These are phyloP conservation scores for Stellera chamaejasme DNA, from an alignment of 345 rosid genomes.

Conservation along the genomic window DNA sequence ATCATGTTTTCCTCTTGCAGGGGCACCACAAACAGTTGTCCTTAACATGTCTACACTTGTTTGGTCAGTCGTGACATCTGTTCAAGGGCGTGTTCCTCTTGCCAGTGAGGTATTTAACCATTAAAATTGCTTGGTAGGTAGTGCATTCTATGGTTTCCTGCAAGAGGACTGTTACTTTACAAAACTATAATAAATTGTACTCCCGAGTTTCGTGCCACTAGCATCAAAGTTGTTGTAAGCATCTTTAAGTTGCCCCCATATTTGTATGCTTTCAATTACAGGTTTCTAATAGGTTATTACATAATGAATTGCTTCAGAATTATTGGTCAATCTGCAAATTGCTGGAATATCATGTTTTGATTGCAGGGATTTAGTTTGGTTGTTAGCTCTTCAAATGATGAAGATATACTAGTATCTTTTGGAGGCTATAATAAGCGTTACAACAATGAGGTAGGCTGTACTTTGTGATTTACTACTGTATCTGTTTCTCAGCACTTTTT, in stretches of 20 bases:
- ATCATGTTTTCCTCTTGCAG: slow-evolving; percentile 36
- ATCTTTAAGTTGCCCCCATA: too few relatives aligned
- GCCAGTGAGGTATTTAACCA: slow-evolving; percentile 84
- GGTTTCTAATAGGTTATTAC: too few relatives aligned
- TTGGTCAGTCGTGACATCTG: slow-evolving; percentile 86
- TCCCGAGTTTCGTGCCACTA: too few relatives aligned
- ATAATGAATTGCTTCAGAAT: too few relatives aligned
- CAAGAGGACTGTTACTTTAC: too few relatives aligned
- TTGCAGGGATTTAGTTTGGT: slow-evolving; percentile 87
- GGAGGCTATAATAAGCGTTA: slow-evolving; percentile 98
- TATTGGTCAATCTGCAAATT: not conserved
- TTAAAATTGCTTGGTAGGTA: not conserved
- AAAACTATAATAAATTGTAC: too few relatives aligned
- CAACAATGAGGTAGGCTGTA: slow-evolving; percentile 64
- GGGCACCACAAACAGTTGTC: slow-evolving; percentile 83
- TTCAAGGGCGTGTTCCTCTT: slow-evolving; percentile 84
- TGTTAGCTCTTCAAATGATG: slow-evolving; percentile 67
- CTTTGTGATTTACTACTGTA: too few relatives aligned
- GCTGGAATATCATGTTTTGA: slow-evolving; percentile 11
- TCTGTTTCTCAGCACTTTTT: not conserved
- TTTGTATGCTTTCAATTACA: too few relatives aligned
- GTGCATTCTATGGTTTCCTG: not conserved
- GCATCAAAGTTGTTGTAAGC: too few relatives aligned
- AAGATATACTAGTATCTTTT: slow-evolving; percentile 83
- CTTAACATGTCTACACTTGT: slow-evolving; percentile 94